These are phyloP conservation scores for Rhynchospora tenuis DNA, from an alignment of 176 grass and related monocot genomes.

Conservation along the genomic window DNA sequence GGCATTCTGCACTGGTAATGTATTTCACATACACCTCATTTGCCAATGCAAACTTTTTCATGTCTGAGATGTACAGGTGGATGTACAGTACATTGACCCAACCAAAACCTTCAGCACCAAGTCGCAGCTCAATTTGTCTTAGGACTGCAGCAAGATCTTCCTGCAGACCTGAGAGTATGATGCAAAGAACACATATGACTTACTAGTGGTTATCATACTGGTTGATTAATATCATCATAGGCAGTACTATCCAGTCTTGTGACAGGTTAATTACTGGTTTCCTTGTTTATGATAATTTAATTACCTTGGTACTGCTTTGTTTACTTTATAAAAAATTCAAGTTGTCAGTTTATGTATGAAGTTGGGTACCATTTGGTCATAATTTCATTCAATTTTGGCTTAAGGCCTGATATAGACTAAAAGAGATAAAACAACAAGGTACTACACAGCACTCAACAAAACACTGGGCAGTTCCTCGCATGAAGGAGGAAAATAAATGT, in stretches of 20 bases:
- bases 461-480: background rate
- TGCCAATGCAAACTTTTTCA: conserved; percentile 71
- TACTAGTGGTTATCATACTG: background rate
- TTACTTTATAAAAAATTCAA: background rate
- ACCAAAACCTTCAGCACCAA: conserved; percentile 58
- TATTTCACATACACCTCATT: conserved; percentile 92
- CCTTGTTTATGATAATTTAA: background rate
- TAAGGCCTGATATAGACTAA: background rate
- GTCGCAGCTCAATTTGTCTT: conserved; percentile 63
- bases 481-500: background rate
- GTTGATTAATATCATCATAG: background rate
- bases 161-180: conserved; percentile 50
- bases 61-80: conserved; percentile 94
- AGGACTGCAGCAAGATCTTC: conserved; percentile 63
- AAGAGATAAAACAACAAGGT: background rate
- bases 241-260: background rate
- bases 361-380: background rate
- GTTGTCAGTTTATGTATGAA: background rate
- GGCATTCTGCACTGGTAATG: conserved; percentile 77
- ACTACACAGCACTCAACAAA: background rate
- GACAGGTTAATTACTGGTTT: background rate
- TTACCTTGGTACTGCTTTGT: background rate
- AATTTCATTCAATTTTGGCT: background rate
- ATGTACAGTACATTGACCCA: conserved; percentile 90
- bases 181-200: background rate